Evolutionary conservation across 306 rosid genomes (phyloP), one percentile per base, ranked within the genome.

Genomic region (Leucaena leucocephala): DNA sequence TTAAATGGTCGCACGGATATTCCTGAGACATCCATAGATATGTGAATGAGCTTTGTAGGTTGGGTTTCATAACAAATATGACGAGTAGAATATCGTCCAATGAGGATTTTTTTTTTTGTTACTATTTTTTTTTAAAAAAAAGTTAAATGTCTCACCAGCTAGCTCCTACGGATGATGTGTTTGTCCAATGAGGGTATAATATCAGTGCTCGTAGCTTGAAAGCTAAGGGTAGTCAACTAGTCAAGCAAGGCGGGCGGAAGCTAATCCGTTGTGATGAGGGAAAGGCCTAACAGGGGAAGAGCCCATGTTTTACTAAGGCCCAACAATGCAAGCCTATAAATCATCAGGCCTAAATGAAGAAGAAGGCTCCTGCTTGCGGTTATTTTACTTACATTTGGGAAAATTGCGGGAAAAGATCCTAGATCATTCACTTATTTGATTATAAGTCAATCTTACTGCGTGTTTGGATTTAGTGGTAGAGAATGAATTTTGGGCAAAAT

Each of bases 1-100:
- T 79, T 16, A 68, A 80, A 84, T 17, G 76, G 79, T 33, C 84
- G 76, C 0, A 76, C 38, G 15, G 62, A 62, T 4, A 84, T 64
- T 80, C 45, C 8, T 27, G 87, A 69, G 16, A 59, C 7, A 78
- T 62, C 65, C 83, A 83, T 81, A 17, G 2, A 52, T 52, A 17
- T 17, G 14, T 17, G 1, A 3, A n/a, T 17, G 33, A 22, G 39
- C 66, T 59, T 59, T 5, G 4, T 6, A 22, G 35, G 21, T 36
- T 3, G 68, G 59, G 33, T 54, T n/a, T 8, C 0, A 40, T 40
- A 40, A 40, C 43, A 40, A 5, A 40, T 5, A 40, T 7, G 43
- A 40, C 0, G 5, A 40, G 1, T 4, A 4, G 43, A 40, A 36
- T 36, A 36, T 36, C 14, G 7, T 49, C 19, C 55, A 19, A 15